Evolutionary conservation across 306 rosid species (phyloP).

Genomic region (Heteromeles arbutifolia): DNA sequence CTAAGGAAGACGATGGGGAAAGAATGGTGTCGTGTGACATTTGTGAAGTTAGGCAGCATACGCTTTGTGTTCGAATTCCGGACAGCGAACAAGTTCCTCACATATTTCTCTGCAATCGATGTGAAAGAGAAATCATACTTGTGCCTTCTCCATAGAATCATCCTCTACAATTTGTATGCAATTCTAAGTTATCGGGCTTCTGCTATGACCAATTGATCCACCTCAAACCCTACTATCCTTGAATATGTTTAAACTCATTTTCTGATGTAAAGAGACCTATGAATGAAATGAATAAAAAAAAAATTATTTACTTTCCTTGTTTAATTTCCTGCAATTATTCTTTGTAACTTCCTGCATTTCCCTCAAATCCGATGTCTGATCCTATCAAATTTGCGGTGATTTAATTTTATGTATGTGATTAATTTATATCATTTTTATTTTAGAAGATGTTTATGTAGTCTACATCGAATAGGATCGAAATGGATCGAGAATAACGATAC

Average conservation of each 20-base stretch:
- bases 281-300: too few relatives aligned
- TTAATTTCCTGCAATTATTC: too few relatives aligned
- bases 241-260: too few relatives aligned
- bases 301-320: too few relatives aligned
- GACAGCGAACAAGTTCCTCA: constrained; percentile 59
- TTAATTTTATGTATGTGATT: background rate
- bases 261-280: too few relatives aligned
- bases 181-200: too few relatives aligned
- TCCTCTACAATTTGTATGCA: constrained; percentile 17
- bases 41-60: constrained; percentile 80
- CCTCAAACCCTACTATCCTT: too few relatives aligned
- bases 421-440: background rate
- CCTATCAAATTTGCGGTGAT: background rate
- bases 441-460: background rate
- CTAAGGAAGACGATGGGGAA: constrained; percentile 84
- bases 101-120: constrained; percentile 64
- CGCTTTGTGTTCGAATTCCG: constrained; percentile 66
- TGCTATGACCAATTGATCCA: too few relatives aligned
- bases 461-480: background rate
- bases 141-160: constrained; percentile 33
- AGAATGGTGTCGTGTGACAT: constrained; percentile 77
- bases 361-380: too few relatives aligned
- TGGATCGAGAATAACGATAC: background rate
- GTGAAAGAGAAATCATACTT: constrained; percentile 63
- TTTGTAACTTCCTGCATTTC: too few relatives aligned